These are phyloP conservation scores for Cercospora berteroae DNA, from an alignment of 2,329 filamentous ascomycete species.

Conservation along the genomic window DNA sequence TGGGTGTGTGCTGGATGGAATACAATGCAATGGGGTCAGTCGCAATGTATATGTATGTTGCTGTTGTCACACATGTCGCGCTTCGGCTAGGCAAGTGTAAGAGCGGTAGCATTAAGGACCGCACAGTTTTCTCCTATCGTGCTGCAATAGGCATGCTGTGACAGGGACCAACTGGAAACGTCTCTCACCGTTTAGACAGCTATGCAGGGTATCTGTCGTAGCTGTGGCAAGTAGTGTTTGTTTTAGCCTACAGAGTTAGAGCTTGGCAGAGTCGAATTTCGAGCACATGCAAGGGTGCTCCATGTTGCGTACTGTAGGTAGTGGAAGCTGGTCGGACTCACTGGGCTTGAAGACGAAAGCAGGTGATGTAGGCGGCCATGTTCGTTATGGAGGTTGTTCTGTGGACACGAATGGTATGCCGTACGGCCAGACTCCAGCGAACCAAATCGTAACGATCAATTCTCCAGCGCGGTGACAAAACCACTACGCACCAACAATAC, in stretches of 20 bases:
- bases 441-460: neutral
- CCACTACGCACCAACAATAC: neutral
- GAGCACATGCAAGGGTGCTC: neutral
- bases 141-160: neutral
- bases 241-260: neutral
- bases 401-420: neutral
- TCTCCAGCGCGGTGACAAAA: neutral
- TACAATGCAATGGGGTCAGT: neutral
- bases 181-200: neutral
- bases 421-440: neutral
- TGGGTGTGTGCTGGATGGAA: neutral
- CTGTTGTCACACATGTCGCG: neutral
- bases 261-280: neutral
- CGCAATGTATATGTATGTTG: neutral
- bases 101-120: neutral
- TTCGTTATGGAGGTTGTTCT: neutral
- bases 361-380: neutral
- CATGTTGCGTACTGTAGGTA: neutral
- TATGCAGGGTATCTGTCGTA: conserved; percentile 2
- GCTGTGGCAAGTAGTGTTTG: neutral
- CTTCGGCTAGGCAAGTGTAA: neutral
- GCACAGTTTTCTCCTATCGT: neutral
- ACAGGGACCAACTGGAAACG: neutral
- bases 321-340: neutral
- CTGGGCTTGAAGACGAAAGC: neutral